Evolutionary conservation across 768 basidiomycete genomes (phyloP).

Genomic region (Krasilnikovozyma curviuscula): DNA sequence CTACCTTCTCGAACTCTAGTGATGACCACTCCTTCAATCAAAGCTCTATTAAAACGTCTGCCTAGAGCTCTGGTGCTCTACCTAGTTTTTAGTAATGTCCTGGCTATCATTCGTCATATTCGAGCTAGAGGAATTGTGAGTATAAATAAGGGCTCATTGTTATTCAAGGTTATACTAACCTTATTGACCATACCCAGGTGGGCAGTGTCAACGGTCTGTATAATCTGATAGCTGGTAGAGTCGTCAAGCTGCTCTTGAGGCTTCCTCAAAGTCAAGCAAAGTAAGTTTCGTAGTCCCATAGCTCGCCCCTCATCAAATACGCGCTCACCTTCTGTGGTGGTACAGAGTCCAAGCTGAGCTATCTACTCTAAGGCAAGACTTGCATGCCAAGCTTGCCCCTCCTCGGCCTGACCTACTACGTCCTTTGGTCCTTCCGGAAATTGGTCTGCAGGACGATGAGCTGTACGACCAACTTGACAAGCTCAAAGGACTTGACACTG

Average conservation of each 20-base stretch:
- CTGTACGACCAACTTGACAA: constrained; percentile 56
- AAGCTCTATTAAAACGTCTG: neutral
- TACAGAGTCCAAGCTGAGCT: constrained; percentile 45
- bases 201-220: constrained; percentile 36
- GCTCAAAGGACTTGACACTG: constrained; percentile 31
- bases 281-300: constrained; percentile 1
- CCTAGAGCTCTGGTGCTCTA: constrained; percentile 36
- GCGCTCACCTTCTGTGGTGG: constrained; percentile 23
- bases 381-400: constrained; percentile 50
- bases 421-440: constrained; percentile 44
- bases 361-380: constrained; percentile 41
- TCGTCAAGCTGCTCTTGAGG: too few species aligned
- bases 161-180: neutral
- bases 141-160: neutral
- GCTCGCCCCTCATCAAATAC: constrained; percentile 15
- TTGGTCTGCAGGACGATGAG: constrained; percentile 50
- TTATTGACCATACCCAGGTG: constrained; percentile 2
- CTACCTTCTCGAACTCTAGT: constrained; percentile 52
- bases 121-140: constrained; percentile 39
- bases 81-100: constrained; percentile 11
- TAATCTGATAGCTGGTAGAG: constrained; percentile 21
- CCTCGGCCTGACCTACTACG: constrained; percentile 43
- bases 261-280: too few species aligned
- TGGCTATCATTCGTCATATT: constrained; percentile 43
- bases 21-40: constrained; percentile 3